phyloP scores from a whole-genome alignment of 2,329 filamentous ascomycete species.

The Talaromyces islandicus region DNA sequence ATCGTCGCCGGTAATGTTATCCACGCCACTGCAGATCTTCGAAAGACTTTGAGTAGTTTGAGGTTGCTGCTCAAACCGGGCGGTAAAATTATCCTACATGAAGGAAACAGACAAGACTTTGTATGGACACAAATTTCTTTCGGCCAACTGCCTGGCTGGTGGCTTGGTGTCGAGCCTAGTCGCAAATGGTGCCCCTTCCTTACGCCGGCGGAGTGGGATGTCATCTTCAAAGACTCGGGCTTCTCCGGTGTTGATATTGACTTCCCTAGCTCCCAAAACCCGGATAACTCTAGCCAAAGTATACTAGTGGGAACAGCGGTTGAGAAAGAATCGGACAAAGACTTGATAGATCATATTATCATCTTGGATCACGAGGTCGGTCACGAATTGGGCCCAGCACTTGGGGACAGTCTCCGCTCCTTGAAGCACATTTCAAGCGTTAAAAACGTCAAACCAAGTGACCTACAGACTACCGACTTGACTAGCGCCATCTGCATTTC shows the following conservation, averaged over 20 bases:
- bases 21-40: constrained; percentile 23
- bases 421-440: background rate
- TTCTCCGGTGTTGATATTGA: constrained; percentile 21
- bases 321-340: background rate
- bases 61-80: constrained; percentile 30
- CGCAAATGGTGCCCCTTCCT: constrained; percentile 12
- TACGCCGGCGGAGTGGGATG: constrained; percentile 17
- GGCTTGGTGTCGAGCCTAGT: constrained; percentile 22
- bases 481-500: constrained; percentile 4
- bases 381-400: background rate
- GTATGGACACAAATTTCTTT: constrained; percentile 20
- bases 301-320: constrained; percentile 15
- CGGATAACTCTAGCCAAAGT: constrained; percentile 15
- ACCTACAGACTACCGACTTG: background rate
- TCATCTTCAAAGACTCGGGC: constrained; percentile 15
- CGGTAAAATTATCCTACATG: constrained; percentile 42
- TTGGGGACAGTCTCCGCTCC: background rate
- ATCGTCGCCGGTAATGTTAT: constrained; percentile 31
- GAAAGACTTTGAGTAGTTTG: constrained; percentile 20
- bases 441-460: background rate
- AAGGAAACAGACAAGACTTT: constrained; percentile 24
- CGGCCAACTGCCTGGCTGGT: constrained; percentile 36
- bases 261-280: constrained; percentile 8
- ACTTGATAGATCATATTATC: constrained; percentile 3
- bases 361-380: constrained; percentile 1